Conservation (phyloP, 306 rosid genomes). For the Castanea sativa region DNA sequence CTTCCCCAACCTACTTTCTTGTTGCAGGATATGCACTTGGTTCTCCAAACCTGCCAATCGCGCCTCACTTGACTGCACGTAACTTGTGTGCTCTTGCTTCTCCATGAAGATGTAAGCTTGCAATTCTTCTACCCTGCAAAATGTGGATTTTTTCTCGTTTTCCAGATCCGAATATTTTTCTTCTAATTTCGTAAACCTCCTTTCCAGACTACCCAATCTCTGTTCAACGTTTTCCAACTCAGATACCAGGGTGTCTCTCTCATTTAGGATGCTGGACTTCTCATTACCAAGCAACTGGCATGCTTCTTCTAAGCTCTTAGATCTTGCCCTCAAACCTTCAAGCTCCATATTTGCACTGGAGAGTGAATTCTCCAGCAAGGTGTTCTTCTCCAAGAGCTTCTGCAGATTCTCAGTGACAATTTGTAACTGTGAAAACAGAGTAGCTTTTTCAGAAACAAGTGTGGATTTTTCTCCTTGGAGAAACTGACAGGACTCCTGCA, state of each 20-base stretch:
- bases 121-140: conserved; percentile 64
- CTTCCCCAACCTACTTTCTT: conserved; percentile 66
- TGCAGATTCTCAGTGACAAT: conserved; percentile 81
- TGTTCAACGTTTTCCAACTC: conserved; percentile 66
- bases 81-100: conserved; percentile 59
- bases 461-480: conserved; percentile 74
- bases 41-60: conserved; percentile 67
- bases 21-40: conserved; percentile 50
- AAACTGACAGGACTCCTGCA: conserved; percentile 63
- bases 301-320: conserved; percentile 80
- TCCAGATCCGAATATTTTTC: conserved; percentile 61
- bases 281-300: conserved; percentile 71
- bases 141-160: conserved; percentile 65
- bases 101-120: conserved; percentile 54
- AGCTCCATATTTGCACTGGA: conserved; percentile 75
- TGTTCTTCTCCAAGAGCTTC: conserved; percentile 72
- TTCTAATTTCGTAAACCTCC: conserved; percentile 67
- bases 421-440: conserved; percentile 79
- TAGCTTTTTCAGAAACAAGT: conserved; percentile 66
- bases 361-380: conserved; percentile 71
- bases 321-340: conserved; percentile 69
- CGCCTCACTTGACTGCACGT: conserved; percentile 53
- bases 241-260: conserved; percentile 62
- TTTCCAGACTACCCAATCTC: conserved; percentile 72
- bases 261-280: conserved; percentile 66